Conservation (phyloP, 1,284 basidiomycete genomes). For the Irpex sp. region DNA sequence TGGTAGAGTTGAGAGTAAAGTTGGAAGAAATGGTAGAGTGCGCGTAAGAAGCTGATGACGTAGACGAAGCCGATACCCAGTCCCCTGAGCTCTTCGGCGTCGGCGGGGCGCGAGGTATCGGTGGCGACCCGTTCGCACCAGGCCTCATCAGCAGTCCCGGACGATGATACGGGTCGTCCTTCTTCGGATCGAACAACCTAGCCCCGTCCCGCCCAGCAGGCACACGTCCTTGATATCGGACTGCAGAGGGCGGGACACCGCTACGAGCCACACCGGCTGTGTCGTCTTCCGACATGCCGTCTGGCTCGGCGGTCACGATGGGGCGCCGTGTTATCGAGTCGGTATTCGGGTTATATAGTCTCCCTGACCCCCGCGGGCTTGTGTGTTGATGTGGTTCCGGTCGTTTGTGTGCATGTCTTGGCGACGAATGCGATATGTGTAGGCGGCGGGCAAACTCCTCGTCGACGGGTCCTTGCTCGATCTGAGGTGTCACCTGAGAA, state of each 20-base stretch:
- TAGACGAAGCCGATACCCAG: slow-evolving; percentile 71
- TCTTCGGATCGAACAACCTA: slow-evolving; percentile 80
- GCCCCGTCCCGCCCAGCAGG: slow-evolving; percentile 36
- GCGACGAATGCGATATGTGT: slow-evolving; percentile 52
- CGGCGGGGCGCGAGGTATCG: slow-evolving; percentile 36
- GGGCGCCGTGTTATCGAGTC: slow-evolving; percentile 59
- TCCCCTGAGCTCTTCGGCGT: slow-evolving; percentile 63
- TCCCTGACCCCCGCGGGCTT: slow-evolving; percentile 37
- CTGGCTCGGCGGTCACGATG: slow-evolving; percentile 54
- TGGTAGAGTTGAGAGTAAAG: slow-evolving; percentile 72
- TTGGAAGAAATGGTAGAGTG: slow-evolving; percentile 66
- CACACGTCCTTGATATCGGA: slow-evolving; percentile 23
- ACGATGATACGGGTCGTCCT: slow-evolving; percentile 75
- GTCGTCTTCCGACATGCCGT: slow-evolving; percentile 52
- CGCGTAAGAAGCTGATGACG: slow-evolving; percentile 63
- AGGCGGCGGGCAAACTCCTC: slow-evolving; percentile 63
- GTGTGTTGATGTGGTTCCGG: slow-evolving; percentile 8
- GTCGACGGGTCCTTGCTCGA: slow-evolving; percentile 55
- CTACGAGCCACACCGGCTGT: slow-evolving; percentile 50
- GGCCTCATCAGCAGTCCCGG: slow-evolving; percentile 43
- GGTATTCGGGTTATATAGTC: slow-evolving; percentile 68
- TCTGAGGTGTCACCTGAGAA: slow-evolving; percentile 32
- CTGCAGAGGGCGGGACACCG: slow-evolving; percentile 23
- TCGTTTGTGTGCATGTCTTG: slow-evolving; percentile 25
- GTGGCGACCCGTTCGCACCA: slow-evolving; percentile 2